Percentiles rank a stretch among this genome's conserved stretches.
These are phyloP conservation scores for Pseudocercospora pini-densiflorae DNA, from an alignment of 2,329 filamentous ascomycete genomes.

Conservation along the genomic window DNA sequence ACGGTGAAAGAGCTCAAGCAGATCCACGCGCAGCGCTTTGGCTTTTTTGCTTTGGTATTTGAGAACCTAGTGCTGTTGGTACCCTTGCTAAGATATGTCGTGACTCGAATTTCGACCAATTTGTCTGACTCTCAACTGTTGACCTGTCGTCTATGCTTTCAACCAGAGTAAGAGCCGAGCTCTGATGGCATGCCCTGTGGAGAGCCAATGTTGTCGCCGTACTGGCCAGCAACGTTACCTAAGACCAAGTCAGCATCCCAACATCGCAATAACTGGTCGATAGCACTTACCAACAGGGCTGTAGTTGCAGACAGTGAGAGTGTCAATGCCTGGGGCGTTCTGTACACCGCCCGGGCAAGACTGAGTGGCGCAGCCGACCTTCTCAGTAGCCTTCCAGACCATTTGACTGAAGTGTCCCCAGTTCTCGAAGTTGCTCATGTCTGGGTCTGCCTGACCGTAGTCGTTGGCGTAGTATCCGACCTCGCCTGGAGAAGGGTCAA, in stretches of 20 bases:
- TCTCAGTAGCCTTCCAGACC: slow-evolving; percentile 66
- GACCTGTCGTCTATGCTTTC: not conserved
- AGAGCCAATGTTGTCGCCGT: slow-evolving; percentile 16
- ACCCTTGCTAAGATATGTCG: not conserved
- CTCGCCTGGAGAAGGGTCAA: slow-evolving; percentile 53
- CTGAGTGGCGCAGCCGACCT: slow-evolving; percentile 65
- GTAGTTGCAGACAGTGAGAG: slow-evolving; percentile 91
- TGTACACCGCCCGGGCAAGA: slow-evolving; percentile 56
- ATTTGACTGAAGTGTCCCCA: slow-evolving; percentile 79
- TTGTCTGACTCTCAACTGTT: not conserved
- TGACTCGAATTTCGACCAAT: not conserved
- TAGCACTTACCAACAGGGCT: slow-evolving; percentile 64
- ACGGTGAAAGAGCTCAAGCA: too few species aligned
- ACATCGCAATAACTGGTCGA: not conserved
- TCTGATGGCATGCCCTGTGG: slow-evolving; percentile 7
- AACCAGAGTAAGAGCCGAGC: not conserved
- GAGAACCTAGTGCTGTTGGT: slow-evolving; percentile 1
- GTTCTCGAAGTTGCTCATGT: slow-evolving; percentile 62
- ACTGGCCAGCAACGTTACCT: slow-evolving; percentile 19
- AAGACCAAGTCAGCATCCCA: not conserved
- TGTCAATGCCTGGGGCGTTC: slow-evolving; percentile 47
- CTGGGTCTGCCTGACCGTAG: slow-evolving; percentile 52
- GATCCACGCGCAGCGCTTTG: too few species aligned
- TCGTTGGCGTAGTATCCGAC: slow-evolving; percentile 58
- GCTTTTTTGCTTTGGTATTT: too few species aligned